A percentile compares a stretch with the other conserved stretches of the same genome.
Conservation (phyloP, 129 eudicot species). For the sunflower (Helianthus annuus) region DNA sequence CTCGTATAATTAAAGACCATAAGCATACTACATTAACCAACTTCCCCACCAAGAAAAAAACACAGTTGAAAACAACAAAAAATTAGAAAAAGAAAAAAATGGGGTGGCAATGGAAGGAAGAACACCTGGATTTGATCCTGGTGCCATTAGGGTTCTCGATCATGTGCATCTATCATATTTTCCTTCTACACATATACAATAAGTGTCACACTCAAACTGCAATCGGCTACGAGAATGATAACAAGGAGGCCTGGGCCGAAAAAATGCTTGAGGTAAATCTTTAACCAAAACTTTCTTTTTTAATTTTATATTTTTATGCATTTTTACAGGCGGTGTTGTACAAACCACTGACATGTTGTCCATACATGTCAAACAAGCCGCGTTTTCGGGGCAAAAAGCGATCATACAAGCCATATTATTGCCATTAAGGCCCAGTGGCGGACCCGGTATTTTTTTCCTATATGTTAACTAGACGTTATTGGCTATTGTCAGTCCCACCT, state of each 20-base stretch:
- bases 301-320: no score
- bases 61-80: not conserved
- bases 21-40: conserved; percentile 12
- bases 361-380: no score
- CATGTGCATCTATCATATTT: conserved; percentile 67
- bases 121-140: conserved; percentile 56
- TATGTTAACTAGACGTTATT: no score
- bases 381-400: no score
- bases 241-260: conserved; percentile 67
- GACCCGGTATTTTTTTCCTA: no score
- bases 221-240: conserved; percentile 64
- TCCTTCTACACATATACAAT: conserved; percentile 60
- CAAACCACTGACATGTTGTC: no score
- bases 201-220: conserved; percentile 43
- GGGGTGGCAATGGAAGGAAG: conserved; percentile 66
- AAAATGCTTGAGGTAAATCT: conserved; percentile 52
- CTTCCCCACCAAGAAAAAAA: not conserved
- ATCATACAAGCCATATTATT: no score
- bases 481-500: no score
- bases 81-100: conserved; percentile 26
- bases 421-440: no score
- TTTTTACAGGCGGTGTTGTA: no score
- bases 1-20: conserved; percentile 14
- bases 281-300: not conserved
- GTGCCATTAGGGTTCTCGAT: conserved; percentile 67